Evolutionary conservation across 1,284 basidiomycete species (phyloP), one percentile per base, ranked within the genome.

Genomic region (Coniferiporia sulphurascens): DNA sequence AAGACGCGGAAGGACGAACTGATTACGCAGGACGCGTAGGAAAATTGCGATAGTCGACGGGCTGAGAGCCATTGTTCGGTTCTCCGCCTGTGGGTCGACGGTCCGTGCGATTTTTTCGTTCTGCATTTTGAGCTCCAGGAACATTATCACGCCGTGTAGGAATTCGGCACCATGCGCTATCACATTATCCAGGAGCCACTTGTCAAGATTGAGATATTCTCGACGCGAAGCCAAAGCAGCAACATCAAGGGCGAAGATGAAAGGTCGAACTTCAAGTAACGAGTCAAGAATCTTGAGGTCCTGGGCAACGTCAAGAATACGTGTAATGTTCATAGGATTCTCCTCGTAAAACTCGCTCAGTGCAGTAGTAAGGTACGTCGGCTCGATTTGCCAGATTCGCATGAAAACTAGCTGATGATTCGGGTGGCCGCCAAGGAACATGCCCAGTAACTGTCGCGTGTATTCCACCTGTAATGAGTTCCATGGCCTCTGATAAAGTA

Each of bases 331-430:
- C 66, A 94, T 82, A 59, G 93, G 92, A 67, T 88, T 94, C 69
- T 96, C 94, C 54, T 87, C 82, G 72, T 98, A 98, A 70, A 95
- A 95, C 66, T 93, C 91, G 52, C 88, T 84, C 72, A 99, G 89
- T 1, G 93, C 91, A 58, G 88, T 84, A 7, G 93, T 87, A 52
- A 98, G 82, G 69, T 95, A 91, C 0, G 85, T 78, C 1, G 89
- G 90, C 67, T 95, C 86, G 52, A 91, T 90, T 68, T 95, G 91
- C 89, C 92, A 96, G 61, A 99, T 86, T 59, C 93, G 83, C 85
- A 96, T 93, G 76, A 99, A 98, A 59, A 98, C 95, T 21, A 99
- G 84, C 65, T 96, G 92, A 66, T 96, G 92, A 65, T 95, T 95
- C 6, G 94, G 93, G 69, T 97, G 91, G 4, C 93, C 91, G 19